Conservation (phyloP, 2,329 filamentous ascomycete genomes). For the Pseudogymnoascus sp. region DNA sequence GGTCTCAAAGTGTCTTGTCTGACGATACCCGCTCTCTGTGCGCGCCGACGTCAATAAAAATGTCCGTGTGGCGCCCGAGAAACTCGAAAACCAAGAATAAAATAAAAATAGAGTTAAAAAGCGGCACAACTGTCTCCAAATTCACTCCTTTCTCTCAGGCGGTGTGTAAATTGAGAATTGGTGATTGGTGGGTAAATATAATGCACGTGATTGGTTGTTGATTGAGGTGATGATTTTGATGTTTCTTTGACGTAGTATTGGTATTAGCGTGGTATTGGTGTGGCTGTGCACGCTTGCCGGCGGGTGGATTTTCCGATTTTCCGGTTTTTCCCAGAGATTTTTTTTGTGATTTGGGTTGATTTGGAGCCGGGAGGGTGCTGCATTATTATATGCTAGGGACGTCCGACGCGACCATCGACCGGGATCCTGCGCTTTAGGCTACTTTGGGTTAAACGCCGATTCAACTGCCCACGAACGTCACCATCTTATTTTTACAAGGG, state of each 20-base stretch:
- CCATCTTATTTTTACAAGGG: slow-evolving; percentile 1
- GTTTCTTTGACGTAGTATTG: too few relatives aligned
- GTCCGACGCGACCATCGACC: not conserved
- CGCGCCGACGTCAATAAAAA: not conserved
- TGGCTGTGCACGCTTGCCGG: not conserved
- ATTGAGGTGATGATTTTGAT: too few relatives aligned
- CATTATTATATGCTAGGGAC: slow-evolving; percentile 6
- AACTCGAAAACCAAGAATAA: not conserved
- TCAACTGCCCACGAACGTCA: not conserved
- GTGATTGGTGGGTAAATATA: not conserved
- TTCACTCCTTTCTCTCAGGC: not conserved
- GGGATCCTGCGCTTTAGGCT: not conserved
- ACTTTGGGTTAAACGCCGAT: slow-evolving; percentile 2
- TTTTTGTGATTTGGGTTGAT: not conserved
- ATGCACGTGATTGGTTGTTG: not conserved
- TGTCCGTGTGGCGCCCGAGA: not conserved
- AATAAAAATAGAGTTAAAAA: slow-evolving; percentile 9
- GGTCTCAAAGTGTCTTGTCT: not conserved
- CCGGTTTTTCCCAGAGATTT: not conserved
- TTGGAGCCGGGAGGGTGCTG: not conserved
- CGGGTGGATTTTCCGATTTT: not conserved
- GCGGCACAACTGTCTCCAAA: not conserved
- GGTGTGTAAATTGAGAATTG: not conserved
- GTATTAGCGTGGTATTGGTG: not conserved
- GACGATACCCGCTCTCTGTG: not conserved